phyloP scores from a whole-genome alignment of 2,329 filamentous ascomycete species.

The Diaporthe vaccinii region DNA sequence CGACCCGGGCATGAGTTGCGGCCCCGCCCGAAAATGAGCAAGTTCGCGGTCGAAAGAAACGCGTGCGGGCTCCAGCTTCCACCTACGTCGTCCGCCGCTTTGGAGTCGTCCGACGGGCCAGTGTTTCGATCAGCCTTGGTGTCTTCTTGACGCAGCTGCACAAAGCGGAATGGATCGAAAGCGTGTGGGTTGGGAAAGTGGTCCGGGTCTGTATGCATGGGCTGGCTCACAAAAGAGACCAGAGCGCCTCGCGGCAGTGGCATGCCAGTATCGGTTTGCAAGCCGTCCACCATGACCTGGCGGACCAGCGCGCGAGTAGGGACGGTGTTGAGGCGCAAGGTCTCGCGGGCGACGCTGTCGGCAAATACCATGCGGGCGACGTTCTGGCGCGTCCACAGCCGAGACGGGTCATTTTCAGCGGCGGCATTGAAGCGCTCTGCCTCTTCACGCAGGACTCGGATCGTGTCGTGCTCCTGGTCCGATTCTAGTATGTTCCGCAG shows the following conservation, averaged over 20 bases:
- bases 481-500: constrained; percentile 54
- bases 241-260: constrained; percentile 50
- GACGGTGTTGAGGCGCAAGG: constrained; percentile 54
- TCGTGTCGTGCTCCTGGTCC: constrained; percentile 54
- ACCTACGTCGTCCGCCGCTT: background rate
- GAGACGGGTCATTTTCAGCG: constrained; percentile 26
- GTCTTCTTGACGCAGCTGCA: constrained; percentile 43
- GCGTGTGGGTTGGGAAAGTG: constrained; percentile 51
- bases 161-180: constrained; percentile 59
- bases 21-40: constrained; percentile 54
- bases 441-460: constrained; percentile 55
- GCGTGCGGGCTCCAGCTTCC: background rate
- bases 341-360: constrained; percentile 60
- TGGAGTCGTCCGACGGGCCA: constrained; percentile 42
- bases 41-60: constrained; percentile 38
- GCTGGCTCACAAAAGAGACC: constrained; percentile 51
- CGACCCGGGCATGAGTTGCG: constrained; percentile 57
- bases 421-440: constrained; percentile 48
- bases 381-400: constrained; percentile 55
- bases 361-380: constrained; percentile 54
- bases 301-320: constrained; percentile 46
- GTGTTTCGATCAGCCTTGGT: constrained; percentile 40
- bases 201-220: constrained; percentile 49
- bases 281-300: constrained; percentile 47
- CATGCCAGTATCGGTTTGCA: constrained; percentile 51